A percentile compares a stretch with the other conserved stretches of the same genome.
Conservation (phyloP, 768 basidiomycete genomes). For the Tulasnella sp. region DNA sequence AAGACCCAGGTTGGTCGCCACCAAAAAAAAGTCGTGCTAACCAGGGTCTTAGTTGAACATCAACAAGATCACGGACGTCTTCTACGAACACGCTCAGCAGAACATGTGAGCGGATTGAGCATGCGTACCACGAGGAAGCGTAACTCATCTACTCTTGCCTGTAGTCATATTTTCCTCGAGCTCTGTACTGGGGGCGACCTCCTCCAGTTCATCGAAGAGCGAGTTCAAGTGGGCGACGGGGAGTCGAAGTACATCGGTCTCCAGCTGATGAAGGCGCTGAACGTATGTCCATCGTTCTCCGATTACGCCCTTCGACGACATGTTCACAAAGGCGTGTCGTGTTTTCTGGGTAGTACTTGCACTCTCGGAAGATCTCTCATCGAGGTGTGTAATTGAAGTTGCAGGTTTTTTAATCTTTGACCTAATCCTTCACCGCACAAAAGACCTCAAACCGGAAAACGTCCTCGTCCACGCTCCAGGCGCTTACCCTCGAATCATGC, state of each 20-base stretch:
- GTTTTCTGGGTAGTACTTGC: slow-evolving; percentile 24
- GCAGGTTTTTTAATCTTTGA: no score
- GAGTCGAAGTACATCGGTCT: slow-evolving; percentile 30
- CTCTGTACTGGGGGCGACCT: slow-evolving; percentile 31
- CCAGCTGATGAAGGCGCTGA: slow-evolving; percentile 29
- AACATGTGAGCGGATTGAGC: neutral
- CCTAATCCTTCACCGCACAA: neutral
- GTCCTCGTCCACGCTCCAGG: slow-evolving; percentile 75
- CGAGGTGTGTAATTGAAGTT: slow-evolving; percentile 16
- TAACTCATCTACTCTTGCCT: neutral
- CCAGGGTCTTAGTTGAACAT: slow-evolving; percentile 27
- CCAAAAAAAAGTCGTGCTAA: neutral
- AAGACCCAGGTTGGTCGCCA: neutral
- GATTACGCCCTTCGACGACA: neutral
- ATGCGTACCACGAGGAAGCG: neutral
- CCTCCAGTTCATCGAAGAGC: slow-evolving; percentile 20
- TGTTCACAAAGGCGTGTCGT: neutral
- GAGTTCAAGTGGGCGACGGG: slow-evolving; percentile 10
- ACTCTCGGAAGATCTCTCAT: slow-evolving; percentile 25
- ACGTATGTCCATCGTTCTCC: neutral
- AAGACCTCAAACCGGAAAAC: slow-evolving; percentile 62
- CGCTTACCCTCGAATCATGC: slow-evolving; percentile 75
- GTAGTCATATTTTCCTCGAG: slow-evolving; percentile 30
- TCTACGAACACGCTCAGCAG: neutral
- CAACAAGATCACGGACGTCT: slow-evolving; percentile 27